These are phyloP conservation scores for Tagetes patula DNA, from an alignment of 129 eudicot genomes.

Conservation along the genomic window DNA sequence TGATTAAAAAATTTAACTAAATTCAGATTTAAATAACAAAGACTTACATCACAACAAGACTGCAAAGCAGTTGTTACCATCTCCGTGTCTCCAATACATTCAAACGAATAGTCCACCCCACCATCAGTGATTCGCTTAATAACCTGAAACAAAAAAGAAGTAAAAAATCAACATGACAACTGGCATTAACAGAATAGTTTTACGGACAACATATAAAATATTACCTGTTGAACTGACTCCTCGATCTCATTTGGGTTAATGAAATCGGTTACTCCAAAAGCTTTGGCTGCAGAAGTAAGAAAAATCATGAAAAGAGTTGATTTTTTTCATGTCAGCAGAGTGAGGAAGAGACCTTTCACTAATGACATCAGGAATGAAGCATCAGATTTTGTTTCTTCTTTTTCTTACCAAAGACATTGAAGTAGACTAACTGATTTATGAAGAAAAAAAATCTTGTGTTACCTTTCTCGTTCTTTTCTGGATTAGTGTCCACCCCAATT, in stretches of 20 bases:
- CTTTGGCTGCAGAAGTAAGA: slow-evolving; percentile 56
- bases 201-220: background rate
- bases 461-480: slow-evolving; percentile 76
- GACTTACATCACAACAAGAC: slow-evolving; percentile 77
- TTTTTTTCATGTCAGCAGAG: slow-evolving; percentile 11
- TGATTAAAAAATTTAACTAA: background rate
- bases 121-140: slow-evolving; percentile 76
- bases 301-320: slow-evolving; percentile 13
- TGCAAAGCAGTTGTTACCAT: slow-evolving; percentile 74
- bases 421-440: background rate
- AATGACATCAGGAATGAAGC: background rate
- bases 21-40: background rate
- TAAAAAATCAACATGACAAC: background rate
- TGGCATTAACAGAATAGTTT: background rate
- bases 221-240: slow-evolving; percentile 89
- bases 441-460: slow-evolving; percentile 4
- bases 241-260: slow-evolving; percentile 72
- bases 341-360: slow-evolving; percentile 10
- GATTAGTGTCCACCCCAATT: slow-evolving; percentile 81
- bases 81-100: slow-evolving; percentile 91
- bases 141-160: slow-evolving; percentile 45
- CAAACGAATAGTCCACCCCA: slow-evolving; percentile 92
- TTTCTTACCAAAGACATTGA: background rate
- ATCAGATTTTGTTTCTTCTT: background rate
- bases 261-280: slow-evolving; percentile 90